Percentiles rank a stretch among this genome's conserved stretches.
Evolutionary conservation across 2,329 filamentous ascomycete species (phyloP).

Genomic region (Penicillium griseofulvum): DNA sequence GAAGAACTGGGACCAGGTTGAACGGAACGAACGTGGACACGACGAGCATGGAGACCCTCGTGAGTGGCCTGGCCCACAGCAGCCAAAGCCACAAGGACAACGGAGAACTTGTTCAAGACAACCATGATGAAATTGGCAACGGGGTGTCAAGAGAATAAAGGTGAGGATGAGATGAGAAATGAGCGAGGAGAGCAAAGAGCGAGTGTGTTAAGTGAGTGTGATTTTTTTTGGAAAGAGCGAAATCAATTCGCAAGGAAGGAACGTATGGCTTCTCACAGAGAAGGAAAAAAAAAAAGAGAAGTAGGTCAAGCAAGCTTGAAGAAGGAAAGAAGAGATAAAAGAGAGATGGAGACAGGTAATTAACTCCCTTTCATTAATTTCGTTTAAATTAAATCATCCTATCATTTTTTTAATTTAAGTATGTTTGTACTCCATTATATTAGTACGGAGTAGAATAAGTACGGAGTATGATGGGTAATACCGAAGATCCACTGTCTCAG

Average conservation of each 20-base stretch:
- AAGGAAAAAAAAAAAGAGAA: constrained; percentile 15
- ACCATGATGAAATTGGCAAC: constrained; percentile 33
- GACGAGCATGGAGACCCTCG: constrained; percentile 28
- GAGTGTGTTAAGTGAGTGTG: not conserved
- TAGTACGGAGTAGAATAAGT: not conserved
- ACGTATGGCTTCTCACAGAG: constrained; percentile 14
- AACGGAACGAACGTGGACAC: constrained; percentile 17
- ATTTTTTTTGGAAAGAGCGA: constrained; percentile 16
- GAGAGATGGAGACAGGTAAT: constrained; percentile 1
- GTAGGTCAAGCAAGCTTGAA: constrained; percentile 10
- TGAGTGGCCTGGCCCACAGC: constrained; percentile 34
- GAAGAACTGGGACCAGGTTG: constrained; percentile 7
- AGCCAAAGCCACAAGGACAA: constrained; percentile 38
- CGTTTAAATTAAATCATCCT: constrained; percentile 1
- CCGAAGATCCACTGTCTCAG: constrained; percentile 3
- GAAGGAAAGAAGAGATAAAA: constrained; percentile 16
- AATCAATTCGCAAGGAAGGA: constrained; percentile 38
- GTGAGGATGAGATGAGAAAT: constrained; percentile 6
- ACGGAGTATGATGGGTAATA: not conserved
- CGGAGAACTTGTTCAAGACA: constrained; percentile 35
- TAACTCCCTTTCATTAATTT: constrained; percentile 2
- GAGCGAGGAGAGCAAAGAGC: not conserved
- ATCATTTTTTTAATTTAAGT: not conserved
- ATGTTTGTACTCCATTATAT: not conserved
- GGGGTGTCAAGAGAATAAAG: constrained; percentile 5